Percentiles rank a stretch among this genome's conserved stretches.
Evolutionary conservation across 73 alveolate species (phyloP).

Genomic region (Halteria grandinella): DNA sequence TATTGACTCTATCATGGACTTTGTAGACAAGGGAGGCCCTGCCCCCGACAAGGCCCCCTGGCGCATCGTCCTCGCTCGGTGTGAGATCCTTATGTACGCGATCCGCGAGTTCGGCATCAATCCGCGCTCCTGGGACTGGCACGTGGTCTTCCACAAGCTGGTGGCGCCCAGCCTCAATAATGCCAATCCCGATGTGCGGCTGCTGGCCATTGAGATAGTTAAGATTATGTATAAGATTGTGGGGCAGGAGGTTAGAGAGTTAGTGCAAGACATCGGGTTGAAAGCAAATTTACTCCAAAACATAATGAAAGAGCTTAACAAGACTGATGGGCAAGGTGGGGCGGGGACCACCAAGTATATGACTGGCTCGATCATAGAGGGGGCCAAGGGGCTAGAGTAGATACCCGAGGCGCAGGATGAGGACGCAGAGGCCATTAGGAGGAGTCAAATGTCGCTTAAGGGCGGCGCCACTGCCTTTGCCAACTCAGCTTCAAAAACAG

Average conservation of each 20-base stretch:
- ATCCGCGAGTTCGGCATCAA: slow-evolving; percentile 93
- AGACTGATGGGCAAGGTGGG: too few relatives aligned
- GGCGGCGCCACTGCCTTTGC: too few relatives aligned
- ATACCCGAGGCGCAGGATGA: slow-evolving; percentile 1
- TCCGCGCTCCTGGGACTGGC: slow-evolving; percentile 89
- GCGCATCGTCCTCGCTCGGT: slow-evolving; percentile 90
- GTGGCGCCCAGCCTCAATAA: slow-evolving; percentile 91
- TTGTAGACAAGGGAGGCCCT: slow-evolving; percentile 89
- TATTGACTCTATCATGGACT: slow-evolving; percentile 92
- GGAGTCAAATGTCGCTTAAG: background rate
- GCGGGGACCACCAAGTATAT: too few relatives aligned
- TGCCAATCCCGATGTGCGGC: slow-evolving; percentile 89
- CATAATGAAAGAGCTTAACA: too few relatives aligned
- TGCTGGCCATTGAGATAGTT: slow-evolving; percentile 85
- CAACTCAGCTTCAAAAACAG: too few relatives aligned
- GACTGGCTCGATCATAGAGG: too few relatives aligned
- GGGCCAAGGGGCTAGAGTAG: background rate
- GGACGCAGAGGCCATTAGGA: background rate
- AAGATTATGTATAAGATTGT: slow-evolving; percentile 85
- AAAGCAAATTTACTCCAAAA: too few relatives aligned
- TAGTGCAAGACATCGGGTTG: too few relatives aligned
- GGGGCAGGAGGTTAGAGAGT: too few relatives aligned
- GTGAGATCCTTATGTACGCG: slow-evolving; percentile 86
- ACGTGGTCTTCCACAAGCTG: slow-evolving; percentile 81
- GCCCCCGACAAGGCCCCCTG: slow-evolving; percentile 95